Percentiles rank a stretch among this genome's conserved stretches.
phyloP scores from a whole-genome alignment of 768 basidiomycete genomes.

The Auriscalpium vulgare region DNA sequence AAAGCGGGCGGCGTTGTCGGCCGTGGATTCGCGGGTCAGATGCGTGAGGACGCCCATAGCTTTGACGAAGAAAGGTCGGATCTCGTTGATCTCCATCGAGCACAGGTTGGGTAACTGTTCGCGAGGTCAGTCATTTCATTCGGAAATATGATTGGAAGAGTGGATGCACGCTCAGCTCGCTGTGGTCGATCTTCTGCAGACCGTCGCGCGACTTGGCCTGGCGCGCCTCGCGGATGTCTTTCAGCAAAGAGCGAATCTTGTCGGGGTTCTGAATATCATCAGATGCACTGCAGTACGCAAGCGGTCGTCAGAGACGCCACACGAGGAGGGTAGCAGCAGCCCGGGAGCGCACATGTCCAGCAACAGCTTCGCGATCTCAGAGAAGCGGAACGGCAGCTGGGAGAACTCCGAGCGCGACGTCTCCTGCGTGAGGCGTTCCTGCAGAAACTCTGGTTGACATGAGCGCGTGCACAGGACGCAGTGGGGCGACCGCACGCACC shows the following conservation, averaged over 20 bases:
- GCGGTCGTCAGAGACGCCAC: not conserved
- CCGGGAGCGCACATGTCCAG: conserved; percentile 74
- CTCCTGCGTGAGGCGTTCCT: conserved; percentile 67
- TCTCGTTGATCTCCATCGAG: conserved; percentile 91
- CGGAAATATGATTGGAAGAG: not conserved
- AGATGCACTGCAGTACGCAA: conserved; percentile 50
- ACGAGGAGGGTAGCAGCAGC: not conserved
- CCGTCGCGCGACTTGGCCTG: conserved; percentile 91
- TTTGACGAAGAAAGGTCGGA: conserved; percentile 80
- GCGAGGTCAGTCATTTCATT: not conserved
- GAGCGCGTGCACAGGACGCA: not conserved
- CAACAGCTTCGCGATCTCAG: conserved; percentile 85
- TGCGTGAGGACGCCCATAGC: conserved; percentile 71
- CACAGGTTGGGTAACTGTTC: conserved; percentile 74
- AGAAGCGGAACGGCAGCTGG: conserved; percentile 76
- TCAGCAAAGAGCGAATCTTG: conserved; percentile 74
- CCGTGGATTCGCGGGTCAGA: conserved; percentile 28
- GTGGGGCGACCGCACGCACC: conserved; percentile 40
- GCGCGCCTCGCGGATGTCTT: conserved; percentile 92
- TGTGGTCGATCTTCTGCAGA: conserved; percentile 71
- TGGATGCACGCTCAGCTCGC: conserved; percentile 63
- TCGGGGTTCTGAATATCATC: conserved; percentile 87
- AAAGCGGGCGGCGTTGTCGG: not conserved
- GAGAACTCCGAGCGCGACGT: conserved; percentile 69
- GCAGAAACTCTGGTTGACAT: conserved; percentile 59